Conservation (phyloP, 495 filamentous ascomycete genomes). For the Xylaria acuta region DNA sequence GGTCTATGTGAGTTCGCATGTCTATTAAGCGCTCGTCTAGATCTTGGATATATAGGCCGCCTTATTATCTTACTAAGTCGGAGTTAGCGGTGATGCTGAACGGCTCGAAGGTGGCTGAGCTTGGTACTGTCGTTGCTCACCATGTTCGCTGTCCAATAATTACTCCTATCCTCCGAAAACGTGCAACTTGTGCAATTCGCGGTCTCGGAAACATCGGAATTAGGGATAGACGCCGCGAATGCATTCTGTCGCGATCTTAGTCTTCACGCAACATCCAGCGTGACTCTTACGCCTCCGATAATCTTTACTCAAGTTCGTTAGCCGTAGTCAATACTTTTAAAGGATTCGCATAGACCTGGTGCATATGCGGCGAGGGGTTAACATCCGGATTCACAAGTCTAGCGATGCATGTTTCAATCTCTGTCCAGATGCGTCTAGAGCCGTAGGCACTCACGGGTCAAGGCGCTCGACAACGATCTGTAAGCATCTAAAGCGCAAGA, state of each 20-base stretch:
- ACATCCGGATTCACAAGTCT: not conserved
- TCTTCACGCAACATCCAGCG: not conserved
- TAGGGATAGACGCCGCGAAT: conserved; percentile 41
- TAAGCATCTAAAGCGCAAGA: not conserved
- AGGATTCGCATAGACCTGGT: not conserved
- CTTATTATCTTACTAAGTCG: not conserved
- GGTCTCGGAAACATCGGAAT: conserved; percentile 30
- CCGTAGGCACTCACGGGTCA: not conserved
- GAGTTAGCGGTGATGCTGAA: not conserved
- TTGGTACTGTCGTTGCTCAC: conserved; percentile 49
- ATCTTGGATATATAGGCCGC: not conserved
- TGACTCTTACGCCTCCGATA: conserved; percentile 1
- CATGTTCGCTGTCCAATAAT: conserved; percentile 52
- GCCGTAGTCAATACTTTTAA: not conserved
- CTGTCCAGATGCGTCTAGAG: not conserved
- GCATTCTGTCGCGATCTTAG: conserved; percentile 8
- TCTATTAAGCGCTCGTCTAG: not conserved
- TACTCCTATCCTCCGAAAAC: conserved; percentile 43
- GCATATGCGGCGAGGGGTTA: not conserved
- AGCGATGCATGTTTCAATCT: not conserved
- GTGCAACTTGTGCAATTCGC: conserved; percentile 43
- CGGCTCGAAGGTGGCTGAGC: not conserved
- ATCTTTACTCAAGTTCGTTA: not conserved
- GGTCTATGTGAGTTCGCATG: not conserved
- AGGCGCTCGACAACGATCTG: not conserved